Base-by-base conservation (phyloP, 2,329 filamentous ascomycete genomes). In the Incumbomyces lentus region DNA sequence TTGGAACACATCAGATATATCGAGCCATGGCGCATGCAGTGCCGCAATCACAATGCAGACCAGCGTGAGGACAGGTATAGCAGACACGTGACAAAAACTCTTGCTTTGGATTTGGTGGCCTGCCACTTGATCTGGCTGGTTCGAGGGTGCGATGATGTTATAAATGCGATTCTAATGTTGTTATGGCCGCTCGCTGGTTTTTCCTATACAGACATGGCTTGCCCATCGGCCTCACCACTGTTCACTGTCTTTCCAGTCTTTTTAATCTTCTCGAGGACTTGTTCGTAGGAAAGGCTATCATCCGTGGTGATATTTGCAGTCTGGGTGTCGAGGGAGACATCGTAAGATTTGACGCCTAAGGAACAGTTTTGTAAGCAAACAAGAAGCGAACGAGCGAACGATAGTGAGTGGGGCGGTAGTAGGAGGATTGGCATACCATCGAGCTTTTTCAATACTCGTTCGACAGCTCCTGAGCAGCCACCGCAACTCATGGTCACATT, bases 171-270 rank as follows among this genome's bases (percentile, higher is more conserved):
- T 26, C 4, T 26, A 26, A 26, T 26, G 22, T 26, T 8, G 4
- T 8, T 26, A 26, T 26, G 22, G 8, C 22, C 4, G 22, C 22
- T 8, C 22, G 22, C n/a, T 26, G 8, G 8, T 26, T 26, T 12
- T 11, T 45, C 22, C 46, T 52, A 57, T 11, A 71, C 62, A 41
- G 49, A 49, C 62, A 59, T 64, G 13, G 54, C 47, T 42, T 62
- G 53, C 1, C 69, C 69, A 59, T 72, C 68, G 1, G 64, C 68
- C 59, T 70, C 65, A 19, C 66, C 69, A 22, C 75, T 80, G 68
- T 84, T 93, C 63, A 95, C 81, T 61, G 83, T 84, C 79, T 95
- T 95, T 61, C 89, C 89, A 11, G 89, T 95, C 80, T 95, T 95
- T 75, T 84, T 81, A 66, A 95, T 95, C 65, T 86, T 93, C 63